A percentile compares a stretch with the other conserved stretches of the same genome.
phyloP scores from a whole-genome alignment of 352 stramenopile genomes.

The Phytophthora meadii region DNA sequence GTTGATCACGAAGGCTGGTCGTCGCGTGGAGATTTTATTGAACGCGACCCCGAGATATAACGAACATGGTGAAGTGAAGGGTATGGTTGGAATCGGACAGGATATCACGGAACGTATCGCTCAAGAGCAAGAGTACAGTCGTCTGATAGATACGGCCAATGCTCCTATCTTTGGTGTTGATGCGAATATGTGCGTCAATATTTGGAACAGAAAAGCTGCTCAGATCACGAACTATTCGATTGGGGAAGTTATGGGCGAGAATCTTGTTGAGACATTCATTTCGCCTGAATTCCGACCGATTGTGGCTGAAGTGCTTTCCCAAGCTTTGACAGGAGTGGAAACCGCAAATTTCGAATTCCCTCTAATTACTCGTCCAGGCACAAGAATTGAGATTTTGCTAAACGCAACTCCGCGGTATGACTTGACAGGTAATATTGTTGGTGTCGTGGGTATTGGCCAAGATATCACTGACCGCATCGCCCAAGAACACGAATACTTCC shows the following conservation, averaged over 20 bases:
- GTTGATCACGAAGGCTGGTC: constrained; percentile 54
- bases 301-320: constrained; percentile 71
- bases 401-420: constrained; percentile 69
- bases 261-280: constrained; percentile 87
- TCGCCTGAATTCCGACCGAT: constrained; percentile 69
- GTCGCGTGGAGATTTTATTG: constrained; percentile 47
- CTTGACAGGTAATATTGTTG: constrained; percentile 60
- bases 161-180: constrained; percentile 68
- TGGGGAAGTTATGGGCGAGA: constrained; percentile 80
- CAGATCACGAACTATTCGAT: constrained; percentile 90
- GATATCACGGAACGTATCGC: constrained; percentile 47
- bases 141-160: constrained; percentile 57
- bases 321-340: constrained; percentile 70
- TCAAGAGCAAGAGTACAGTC: constrained; percentile 50
- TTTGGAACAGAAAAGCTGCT: constrained; percentile 90
- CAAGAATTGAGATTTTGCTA: constrained; percentile 66
- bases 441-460: constrained; percentile 52
- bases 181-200: constrained; percentile 67
- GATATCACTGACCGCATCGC: constrained; percentile 34
- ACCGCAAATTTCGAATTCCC: constrained; percentile 37
- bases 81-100: constrained; percentile 49
- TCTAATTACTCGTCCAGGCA: constrained; percentile 53
- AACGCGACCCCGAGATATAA: constrained; percentile 49
- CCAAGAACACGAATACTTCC: constrained; percentile 35
- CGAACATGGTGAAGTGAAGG: constrained; percentile 39